Evolutionary conservation across 2,329 filamentous ascomycete species (phyloP).

Genomic region (Colletotrichum navitas): DNA sequence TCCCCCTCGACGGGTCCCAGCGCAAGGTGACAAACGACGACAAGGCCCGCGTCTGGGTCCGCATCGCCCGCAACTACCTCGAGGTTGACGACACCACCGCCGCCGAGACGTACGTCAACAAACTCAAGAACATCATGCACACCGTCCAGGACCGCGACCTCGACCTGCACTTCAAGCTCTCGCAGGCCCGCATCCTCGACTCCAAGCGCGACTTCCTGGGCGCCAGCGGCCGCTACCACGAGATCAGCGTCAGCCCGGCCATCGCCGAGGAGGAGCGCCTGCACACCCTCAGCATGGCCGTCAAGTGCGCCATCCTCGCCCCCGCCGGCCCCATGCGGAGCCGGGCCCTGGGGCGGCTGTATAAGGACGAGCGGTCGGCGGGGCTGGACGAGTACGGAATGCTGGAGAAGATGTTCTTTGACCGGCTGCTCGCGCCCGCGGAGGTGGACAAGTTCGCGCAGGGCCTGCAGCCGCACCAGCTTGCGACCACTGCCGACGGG

Average conservation of each 20-base stretch:
- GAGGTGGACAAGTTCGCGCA: constrained; percentile 90
- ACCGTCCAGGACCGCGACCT: constrained; percentile 80
- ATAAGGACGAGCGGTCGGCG: constrained; percentile 89
- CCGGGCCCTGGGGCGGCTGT: constrained; percentile 83
- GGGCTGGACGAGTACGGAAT: constrained; percentile 86
- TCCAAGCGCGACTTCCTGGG: constrained; percentile 90
- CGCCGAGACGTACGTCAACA: constrained; percentile 91
- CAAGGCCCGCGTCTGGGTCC: constrained; percentile 88
- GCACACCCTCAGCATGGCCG: constrained; percentile 85
- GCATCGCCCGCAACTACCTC: constrained; percentile 93
- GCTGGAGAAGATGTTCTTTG: constrained; percentile 97
- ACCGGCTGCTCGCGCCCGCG: constrained; percentile 82
- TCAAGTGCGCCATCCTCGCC: constrained; percentile 92
- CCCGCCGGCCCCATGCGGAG: constrained; percentile 90
- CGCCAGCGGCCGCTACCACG: constrained; percentile 89
- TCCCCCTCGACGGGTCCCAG: constrained; percentile 90
- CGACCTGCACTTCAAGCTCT: constrained; percentile 88
- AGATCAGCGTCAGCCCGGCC: constrained; percentile 80
- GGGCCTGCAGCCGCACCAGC: constrained; percentile 86
- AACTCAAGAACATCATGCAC: constrained; percentile 92
- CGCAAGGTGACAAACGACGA: constrained; percentile 85
- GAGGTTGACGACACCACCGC: constrained; percentile 91
- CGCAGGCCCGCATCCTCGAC: constrained; percentile 93
- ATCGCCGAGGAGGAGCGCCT: constrained; percentile 90
- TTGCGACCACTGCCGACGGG: constrained; percentile 89